Conservation (phyloP, 2,329 filamentous ascomycete species). For the Sordariomycetes sp. region DNA sequence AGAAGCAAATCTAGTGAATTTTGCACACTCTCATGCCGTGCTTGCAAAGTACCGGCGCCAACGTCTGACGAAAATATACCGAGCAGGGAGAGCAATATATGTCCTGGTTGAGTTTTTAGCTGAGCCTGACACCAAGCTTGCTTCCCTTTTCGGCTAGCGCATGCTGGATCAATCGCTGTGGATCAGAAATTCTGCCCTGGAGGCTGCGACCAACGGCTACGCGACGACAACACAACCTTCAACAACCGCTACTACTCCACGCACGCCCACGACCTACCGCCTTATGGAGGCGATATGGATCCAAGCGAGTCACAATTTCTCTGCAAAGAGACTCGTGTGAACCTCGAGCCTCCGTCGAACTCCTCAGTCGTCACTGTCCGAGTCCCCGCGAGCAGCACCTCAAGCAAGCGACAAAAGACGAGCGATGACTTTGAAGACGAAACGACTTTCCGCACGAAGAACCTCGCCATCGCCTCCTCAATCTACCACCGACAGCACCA, state of each 20-base stretch:
- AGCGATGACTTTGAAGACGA: slow-evolving; percentile 52
- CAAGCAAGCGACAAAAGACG: slow-evolving; percentile 25
- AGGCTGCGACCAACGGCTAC: slow-evolving; percentile 17
- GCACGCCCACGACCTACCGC: slow-evolving; percentile 1
- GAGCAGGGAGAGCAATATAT: too few relatives aligned
- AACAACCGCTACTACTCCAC: slow-evolving; percentile 6
- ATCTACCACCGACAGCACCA: slow-evolving; percentile 76
- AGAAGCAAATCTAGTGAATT: too few relatives aligned
- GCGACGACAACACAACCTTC: slow-evolving; percentile 11
- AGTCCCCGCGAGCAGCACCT: slow-evolving; percentile 37
- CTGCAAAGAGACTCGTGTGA: slow-evolving; percentile 82
- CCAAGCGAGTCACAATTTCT: slow-evolving; percentile 53
- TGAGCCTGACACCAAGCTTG: slow-evolving; percentile 15
- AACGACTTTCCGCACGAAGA: slow-evolving; percentile 59
- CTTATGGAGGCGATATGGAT: slow-evolving; percentile 62
- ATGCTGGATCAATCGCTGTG: background rate
- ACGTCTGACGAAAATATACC: too few relatives aligned
- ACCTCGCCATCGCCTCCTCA: slow-evolving; percentile 69
- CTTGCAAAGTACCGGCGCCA: too few relatives aligned
- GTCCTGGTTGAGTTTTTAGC: too few relatives aligned
- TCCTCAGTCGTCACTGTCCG: slow-evolving; percentile 63
- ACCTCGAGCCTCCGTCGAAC: slow-evolving; percentile 63
- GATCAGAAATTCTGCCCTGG: slow-evolving; percentile 21
- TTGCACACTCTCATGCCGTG: too few relatives aligned
- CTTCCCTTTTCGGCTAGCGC: slow-evolving; percentile 26